phyloP scores from a whole-genome alignment of 2,329 filamentous ascomycete genomes.

The Trichophyton mentagrophytes region DNA sequence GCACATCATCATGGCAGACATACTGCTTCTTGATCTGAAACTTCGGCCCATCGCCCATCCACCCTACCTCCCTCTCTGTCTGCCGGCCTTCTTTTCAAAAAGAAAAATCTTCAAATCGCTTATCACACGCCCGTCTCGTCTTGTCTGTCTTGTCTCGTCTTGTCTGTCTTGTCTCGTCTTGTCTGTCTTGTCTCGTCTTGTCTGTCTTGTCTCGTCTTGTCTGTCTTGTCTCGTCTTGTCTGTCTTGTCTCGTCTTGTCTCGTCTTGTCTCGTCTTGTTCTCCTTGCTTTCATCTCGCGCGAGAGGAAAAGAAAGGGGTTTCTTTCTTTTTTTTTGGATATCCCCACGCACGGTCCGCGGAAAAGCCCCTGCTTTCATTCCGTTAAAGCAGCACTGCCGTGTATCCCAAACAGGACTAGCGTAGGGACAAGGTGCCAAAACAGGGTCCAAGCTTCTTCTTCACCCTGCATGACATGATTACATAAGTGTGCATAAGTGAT shows the following conservation, averaged over 20 bases:
- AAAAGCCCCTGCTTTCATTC: not conserved
- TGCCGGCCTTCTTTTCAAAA: too few relatives aligned
- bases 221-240: not conserved
- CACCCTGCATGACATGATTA: conserved; percentile 1
- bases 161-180: not conserved
- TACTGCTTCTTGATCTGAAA: too few relatives aligned
- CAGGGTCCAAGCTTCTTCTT: not conserved
- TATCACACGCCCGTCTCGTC: not conserved
- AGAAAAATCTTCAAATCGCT: not conserved
- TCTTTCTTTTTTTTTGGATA: too few relatives aligned
- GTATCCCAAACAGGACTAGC: not conserved
- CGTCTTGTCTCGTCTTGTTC: not conserved
- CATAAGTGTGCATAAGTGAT: not conserved
- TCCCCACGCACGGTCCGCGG: not conserved
- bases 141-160: too few relatives aligned
- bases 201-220: not conserved
- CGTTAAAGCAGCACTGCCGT: not conserved
- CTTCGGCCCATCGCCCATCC: too few relatives aligned
- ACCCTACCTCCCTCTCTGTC: too few relatives aligned
- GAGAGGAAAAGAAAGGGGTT: not conserved
- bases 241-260: too few relatives aligned
- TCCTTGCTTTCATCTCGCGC: not conserved
- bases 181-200: not conserved
- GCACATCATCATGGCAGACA: too few relatives aligned
- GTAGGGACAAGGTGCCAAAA: not conserved